These are phyloP conservation scores for Fusarium fujikuroi DNA, from an alignment of 2,329 filamentous ascomycete species.

Conservation along the genomic window DNA sequence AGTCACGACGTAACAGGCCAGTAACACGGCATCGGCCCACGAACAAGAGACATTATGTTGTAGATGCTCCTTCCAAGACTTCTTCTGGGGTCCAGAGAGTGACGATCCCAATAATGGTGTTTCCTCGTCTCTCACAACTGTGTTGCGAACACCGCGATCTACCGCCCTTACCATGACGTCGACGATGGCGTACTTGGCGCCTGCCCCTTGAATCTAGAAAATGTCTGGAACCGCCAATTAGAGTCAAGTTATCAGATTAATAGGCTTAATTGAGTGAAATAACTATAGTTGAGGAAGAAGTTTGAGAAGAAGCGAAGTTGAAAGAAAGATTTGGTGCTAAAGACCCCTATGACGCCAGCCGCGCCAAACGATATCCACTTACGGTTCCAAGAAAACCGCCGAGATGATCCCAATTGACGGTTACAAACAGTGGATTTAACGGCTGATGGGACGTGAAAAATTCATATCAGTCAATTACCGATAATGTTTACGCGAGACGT, in stretches of 20 bases:
- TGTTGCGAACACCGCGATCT: not conserved
- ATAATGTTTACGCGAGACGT: not conserved
- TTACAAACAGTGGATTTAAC: not conserved
- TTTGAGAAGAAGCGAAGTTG: conserved; percentile 1
- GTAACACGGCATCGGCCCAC: conserved; percentile 74
- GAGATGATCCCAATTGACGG: conserved; percentile 8
- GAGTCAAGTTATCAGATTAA: not conserved
- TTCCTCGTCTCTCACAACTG: conserved; percentile 26
- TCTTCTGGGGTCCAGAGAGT: not conserved
- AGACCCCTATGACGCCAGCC: conserved; percentile 32
- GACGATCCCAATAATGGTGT: conserved; percentile 28
- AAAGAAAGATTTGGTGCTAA: conserved; percentile 29
- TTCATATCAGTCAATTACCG: not conserved
- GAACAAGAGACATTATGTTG: conserved; percentile 52
- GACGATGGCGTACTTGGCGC: too few species aligned
- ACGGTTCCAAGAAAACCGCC: conserved; percentile 5
- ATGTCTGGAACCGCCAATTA: not conserved
- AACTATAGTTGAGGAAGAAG: not conserved
- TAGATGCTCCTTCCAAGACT: conserved; percentile 15
- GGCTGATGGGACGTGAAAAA: not conserved
- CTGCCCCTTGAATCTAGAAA: not conserved
- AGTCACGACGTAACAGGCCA: conserved; percentile 80
- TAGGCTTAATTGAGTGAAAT: not conserved
- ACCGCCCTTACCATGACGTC: conserved; percentile 10
- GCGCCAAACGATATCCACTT: conserved; percentile 30